Conservation (phyloP, 2,329 filamentous ascomycete genomes). For the Phialophora expanda region DNA sequence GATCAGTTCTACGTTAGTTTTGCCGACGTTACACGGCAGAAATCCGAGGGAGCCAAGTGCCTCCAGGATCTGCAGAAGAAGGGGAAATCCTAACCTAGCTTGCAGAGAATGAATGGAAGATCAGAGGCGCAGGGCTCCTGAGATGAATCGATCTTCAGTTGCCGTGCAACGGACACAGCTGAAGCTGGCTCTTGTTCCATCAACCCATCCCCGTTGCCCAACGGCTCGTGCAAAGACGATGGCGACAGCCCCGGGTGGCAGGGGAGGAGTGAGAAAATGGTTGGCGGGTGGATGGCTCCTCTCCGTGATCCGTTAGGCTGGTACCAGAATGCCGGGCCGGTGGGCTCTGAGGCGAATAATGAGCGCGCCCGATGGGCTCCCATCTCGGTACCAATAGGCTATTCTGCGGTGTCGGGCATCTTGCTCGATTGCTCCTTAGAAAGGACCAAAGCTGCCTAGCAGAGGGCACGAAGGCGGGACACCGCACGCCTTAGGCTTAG, state of each 20-base stretch:
- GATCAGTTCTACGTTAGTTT: background rate
- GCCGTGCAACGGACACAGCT: background rate
- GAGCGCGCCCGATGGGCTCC: background rate
- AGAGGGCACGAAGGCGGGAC: background rate
- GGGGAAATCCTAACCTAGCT: background rate
- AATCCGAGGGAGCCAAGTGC: background rate
- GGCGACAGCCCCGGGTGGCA: background rate
- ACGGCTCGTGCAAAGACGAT: background rate
- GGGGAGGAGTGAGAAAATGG: constrained; percentile 13
- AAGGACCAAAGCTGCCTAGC: background rate
- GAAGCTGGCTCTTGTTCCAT: background rate
- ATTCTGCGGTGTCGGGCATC: background rate
- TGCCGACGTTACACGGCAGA: constrained; percentile 9
- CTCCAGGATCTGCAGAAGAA: background rate
- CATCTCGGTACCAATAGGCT: background rate
- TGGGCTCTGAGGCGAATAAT: constrained; percentile 1
- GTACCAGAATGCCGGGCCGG: constrained; percentile 18
- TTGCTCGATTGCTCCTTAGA: background rate
- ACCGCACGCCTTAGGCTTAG: background rate
- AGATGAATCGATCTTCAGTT: constrained; percentile 5
- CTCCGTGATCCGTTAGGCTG: constrained; percentile 14
- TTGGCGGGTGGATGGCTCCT: constrained; percentile 13
- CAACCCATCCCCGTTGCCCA: background rate
- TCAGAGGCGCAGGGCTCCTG: background rate
- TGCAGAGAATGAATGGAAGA: background rate